Evolutionary conservation across 495 filamentous ascomycete genomes (phyloP), one percentile per base, ranked within the genome.

Genomic region (Trichoderma asperelloides): DNA sequence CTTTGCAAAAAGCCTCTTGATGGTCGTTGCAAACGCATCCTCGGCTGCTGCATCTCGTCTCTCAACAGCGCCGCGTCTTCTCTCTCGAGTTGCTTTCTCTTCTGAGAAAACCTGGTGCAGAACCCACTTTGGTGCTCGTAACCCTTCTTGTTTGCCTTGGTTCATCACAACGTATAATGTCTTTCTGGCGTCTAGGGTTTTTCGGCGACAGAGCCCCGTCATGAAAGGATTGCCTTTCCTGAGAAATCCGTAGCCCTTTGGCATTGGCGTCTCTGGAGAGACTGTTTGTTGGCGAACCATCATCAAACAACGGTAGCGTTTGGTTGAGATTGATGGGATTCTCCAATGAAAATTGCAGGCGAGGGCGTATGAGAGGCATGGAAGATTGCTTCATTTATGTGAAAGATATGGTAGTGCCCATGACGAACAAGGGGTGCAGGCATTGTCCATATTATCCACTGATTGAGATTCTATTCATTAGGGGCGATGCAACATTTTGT

Each of bases 141-240:
- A 70, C 5, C 78, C 79, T n/a, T 75, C 40, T 15, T 51, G 68
- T 40, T 71, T 73, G 18, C 69, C 66, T 12, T 57, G 51, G 3
- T 65, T 8, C 27, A 18, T 23, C 16, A 81, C 79, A 2, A 76
- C 70, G 43, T 77, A 81, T 1, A 81, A 65, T 5, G 67, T 66
- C 41, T 73, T 64, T 27, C 65, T 66, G 21, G 72, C 70, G 12
- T 55, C 69, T n/a, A 72, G 72, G 3, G 78, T 77, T 21, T 68
- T 64, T n/a, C 69, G 68, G 37, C 77, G 75, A 68, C 78, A 81
- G 69, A 78, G 45, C 25, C 68, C 70, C 33, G 79, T 81, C 30
- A 76, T 68, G 69, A 78, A 81, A 2, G 69, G 63, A 66, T 78
- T 69, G 64, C 79, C 78, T 43, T 77, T 79, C 15, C 66, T 71